Conservation (phyloP, 83 land plant species). For the Thuja plicata region DNA sequence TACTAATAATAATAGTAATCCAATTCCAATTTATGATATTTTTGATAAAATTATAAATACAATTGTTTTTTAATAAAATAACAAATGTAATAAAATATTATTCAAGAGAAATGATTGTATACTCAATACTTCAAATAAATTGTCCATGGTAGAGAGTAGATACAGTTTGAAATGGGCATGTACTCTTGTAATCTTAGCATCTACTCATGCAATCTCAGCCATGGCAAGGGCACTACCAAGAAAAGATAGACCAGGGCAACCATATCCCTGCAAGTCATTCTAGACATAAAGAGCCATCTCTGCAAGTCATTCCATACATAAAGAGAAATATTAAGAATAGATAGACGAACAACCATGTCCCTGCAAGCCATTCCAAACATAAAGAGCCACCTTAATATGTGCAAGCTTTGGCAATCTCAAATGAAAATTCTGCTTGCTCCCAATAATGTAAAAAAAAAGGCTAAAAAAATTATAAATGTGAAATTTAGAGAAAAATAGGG, state of each 20-base stretch:
- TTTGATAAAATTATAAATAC: no score
- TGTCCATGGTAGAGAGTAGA: no score
- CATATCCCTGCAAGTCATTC: constrained; percentile 59
- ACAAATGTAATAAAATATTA: no score
- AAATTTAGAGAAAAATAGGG: background rate
- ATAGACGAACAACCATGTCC: constrained; percentile 92
- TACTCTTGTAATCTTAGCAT: no score
- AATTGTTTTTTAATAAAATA: no score
- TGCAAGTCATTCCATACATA: constrained; percentile 24
- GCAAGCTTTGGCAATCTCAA: constrained; percentile 83
- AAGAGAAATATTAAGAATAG: constrained; percentile 41
- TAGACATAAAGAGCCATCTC: constrained; percentile 43
- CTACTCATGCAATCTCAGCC: constrained; percentile 87
- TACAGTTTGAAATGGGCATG: no score
- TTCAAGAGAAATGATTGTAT: no score
- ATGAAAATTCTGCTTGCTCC: constrained; percentile 97
- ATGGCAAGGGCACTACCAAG: constrained; percentile 69
- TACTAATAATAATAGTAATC: no score
- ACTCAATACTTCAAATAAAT: no score
- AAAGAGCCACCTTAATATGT: constrained; percentile 48
- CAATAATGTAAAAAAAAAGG: constrained; percentile 57
- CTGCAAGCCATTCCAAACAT: constrained; percentile 31
- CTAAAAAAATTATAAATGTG: background rate
- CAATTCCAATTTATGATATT: no score
- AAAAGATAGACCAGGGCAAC: constrained; percentile 77